Percentiles rank a stretch among this genome's conserved stretches.
These are phyloP conservation scores for Pythium angustatum DNA, from an alignment of 352 stramenopile species.

Conservation along the genomic window DNA sequence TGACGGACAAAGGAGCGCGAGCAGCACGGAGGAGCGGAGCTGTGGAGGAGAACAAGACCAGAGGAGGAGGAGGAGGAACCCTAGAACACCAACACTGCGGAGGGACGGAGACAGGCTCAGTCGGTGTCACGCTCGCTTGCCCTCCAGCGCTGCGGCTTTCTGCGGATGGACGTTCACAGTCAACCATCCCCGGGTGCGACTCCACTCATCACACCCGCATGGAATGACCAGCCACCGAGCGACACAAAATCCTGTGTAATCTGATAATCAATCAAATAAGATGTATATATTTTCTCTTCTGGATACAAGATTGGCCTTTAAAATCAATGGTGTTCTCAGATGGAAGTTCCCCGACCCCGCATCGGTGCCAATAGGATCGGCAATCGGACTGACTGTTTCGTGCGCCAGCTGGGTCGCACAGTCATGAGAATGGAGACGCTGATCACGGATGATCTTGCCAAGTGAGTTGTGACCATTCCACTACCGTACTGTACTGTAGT, in stretches of 20 bases:
- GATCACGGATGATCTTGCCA: no score
- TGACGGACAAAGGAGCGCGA: background rate
- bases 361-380: background rate
- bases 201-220: constrained; percentile 12
- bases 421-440: no score
- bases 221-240: background rate
- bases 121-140: no score
- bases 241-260: no score
- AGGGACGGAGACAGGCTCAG: no score
- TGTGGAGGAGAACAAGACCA: no score
- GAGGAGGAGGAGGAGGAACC: background rate
- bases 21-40: background rate
- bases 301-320: no score
- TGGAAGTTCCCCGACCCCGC: background rate
- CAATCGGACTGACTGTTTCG: background rate
- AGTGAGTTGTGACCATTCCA: no score
- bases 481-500: no score
- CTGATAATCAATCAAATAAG: background rate
- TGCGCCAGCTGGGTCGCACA: background rate
- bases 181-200: background rate
- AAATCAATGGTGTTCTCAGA: background rate
- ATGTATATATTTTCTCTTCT: no score
- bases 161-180: constrained; percentile 21
- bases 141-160: no score
- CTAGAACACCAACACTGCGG: no score